A percentile compares a stretch with the other conserved stretches of the same genome.
phyloP scores from a whole-genome alignment of 164 flowering plant species.

The Vitis rupestris region DNA sequence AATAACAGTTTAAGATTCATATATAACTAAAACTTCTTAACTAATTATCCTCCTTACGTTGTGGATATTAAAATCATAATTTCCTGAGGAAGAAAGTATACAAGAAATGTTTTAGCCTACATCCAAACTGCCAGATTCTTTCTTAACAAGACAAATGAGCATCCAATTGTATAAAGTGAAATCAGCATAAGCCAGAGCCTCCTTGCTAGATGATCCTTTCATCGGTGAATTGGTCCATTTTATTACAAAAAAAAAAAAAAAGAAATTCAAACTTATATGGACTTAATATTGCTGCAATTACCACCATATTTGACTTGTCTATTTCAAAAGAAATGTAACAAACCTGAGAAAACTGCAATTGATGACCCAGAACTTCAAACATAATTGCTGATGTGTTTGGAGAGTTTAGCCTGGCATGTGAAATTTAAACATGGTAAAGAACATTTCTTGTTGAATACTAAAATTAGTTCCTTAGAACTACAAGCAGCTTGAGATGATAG shows the following conservation, averaged over 20 bases:
- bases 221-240: neutral
- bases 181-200: neutral
- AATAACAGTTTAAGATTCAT: neutral
- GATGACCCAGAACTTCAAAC: constrained; percentile 72
- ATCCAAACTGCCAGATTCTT: neutral
- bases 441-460: neutral
- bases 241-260: neutral
- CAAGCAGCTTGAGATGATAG: no score
- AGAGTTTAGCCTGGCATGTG: constrained; percentile 57
- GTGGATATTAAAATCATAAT: neutral
- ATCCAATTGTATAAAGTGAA: neutral
- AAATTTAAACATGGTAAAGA: neutral
- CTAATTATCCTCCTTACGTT: neutral
- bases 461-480: neutral
- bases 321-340: neutral
- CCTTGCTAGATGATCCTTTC: neutral
- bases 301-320: neutral
- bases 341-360: constrained; percentile 81
- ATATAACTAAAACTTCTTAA: neutral
- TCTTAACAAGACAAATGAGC: neutral
- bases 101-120: neutral
- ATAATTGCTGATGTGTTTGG: constrained; percentile 61
- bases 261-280: neutral
- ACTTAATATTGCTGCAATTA: neutral
- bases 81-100: neutral